Evolutionary conservation across 2,329 filamentous ascomycete species (phyloP), one percentile per base, ranked within the genome.

Genomic region (Sclerotinia borealis): DNA sequence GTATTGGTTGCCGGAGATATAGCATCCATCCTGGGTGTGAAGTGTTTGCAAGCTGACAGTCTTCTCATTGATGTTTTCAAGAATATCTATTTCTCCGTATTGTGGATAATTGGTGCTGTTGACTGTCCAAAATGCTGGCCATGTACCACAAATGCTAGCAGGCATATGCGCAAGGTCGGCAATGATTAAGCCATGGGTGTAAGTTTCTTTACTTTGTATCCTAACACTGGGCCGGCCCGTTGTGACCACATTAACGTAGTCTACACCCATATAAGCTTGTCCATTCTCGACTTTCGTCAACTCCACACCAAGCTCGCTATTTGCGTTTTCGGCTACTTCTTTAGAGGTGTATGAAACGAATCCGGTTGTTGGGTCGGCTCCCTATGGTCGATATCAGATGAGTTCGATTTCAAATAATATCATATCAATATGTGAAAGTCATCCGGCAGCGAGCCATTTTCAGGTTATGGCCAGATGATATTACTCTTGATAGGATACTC

Each of bases 91-190:
- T 71, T 90, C 88, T 65, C 87, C 88, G 37, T 79, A 79, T 4
- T 10, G n/a, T 29, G 60, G 60, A 11, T 62, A 62, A 41, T 85
- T 80, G 80, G 54, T 1, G 89, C 89, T 85, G 92, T 91, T 69
- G 91, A 92, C 3, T 77, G 74, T 59, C 83, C 79, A 63, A 83
- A 86, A 74, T 85, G 89, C 63, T 34, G 84, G 84, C 85, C 89
- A 92, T 31, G 84, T 81, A 29, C 89, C 89, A 67, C 85, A 92
- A 91, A 69, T 91, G 92, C 4, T 78, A 74, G 59, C 83, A 79
- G 64, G 83, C 86, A 74, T 86, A 88, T 63, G 86, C 83, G 29
- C 92, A 75, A 29, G 88, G 82, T 55, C 92, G 29, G 87, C 79
- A 55, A 92, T 85, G 68, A 91, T 84, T 10, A 92, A 80, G 0